A percentile compares a stretch with the other conserved stretches of the same genome.
These are phyloP conservation scores for Coemansia sp. DNA, from an alignment of 192 early-diverging fungal species.

Conservation along the genomic window DNA sequence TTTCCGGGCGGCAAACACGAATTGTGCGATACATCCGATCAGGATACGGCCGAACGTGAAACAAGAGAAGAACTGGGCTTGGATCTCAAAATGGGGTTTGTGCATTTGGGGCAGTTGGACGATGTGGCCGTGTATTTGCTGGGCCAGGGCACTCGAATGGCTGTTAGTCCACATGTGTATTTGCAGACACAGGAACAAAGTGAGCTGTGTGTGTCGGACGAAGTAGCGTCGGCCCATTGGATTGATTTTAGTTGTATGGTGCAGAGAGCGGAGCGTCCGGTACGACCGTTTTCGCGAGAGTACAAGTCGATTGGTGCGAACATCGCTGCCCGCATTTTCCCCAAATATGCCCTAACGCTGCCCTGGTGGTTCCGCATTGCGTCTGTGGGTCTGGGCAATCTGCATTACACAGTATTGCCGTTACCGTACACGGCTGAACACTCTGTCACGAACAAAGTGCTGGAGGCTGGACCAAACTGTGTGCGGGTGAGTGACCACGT, in stretches of 20 bases:
- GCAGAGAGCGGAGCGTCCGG: constrained; percentile 13
- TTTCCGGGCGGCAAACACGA: constrained; percentile 52
- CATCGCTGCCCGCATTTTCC: constrained; percentile 20
- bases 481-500: not conserved
- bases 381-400: constrained; percentile 9
- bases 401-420: constrained; percentile 27
- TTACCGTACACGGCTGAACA: constrained; percentile 12
- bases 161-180: constrained; percentile 37
- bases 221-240: constrained; percentile 48
- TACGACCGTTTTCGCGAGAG: constrained; percentile 2
- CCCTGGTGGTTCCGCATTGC: constrained; percentile 30
- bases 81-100: constrained; percentile 15
- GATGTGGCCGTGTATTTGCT: constrained; percentile 13
- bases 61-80: constrained; percentile 39
- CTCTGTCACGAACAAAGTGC: not conserved
- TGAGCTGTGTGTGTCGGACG: constrained; percentile 18
- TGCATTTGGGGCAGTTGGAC: constrained; percentile 35
- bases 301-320: constrained; percentile 15
- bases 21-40: constrained; percentile 6
- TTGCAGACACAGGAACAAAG: constrained; percentile 22
- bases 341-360: not conserved
- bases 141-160: constrained; percentile 12
- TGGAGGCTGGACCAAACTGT: not conserved
- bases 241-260: constrained; percentile 27
- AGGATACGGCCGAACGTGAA: constrained; percentile 40